phyloP scores from a whole-genome alignment of 768 basidiomycete species.

The Sporobolomyces phaffii region DNA sequence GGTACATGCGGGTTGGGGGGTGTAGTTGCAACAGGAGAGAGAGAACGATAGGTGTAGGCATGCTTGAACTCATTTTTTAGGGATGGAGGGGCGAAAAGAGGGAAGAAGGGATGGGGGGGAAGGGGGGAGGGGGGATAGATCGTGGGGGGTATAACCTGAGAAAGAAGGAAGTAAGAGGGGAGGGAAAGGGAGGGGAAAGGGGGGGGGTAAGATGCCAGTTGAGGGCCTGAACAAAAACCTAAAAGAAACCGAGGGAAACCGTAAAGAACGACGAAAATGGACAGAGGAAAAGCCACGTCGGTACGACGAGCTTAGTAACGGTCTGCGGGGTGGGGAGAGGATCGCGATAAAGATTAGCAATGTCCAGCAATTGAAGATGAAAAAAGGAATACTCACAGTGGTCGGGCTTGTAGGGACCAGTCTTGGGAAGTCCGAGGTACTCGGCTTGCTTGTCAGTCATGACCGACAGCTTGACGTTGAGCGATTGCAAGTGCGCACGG shows the following conservation, averaged over 20 bases:
- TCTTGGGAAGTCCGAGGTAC: constrained; percentile 83
- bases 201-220: constrained; percentile 3
- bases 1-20: constrained; percentile 2
- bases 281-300: background rate
- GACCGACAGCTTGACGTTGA: constrained; percentile 77
- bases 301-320: constrained; percentile 16
- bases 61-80: constrained; percentile 7
- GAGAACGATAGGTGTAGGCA: background rate
- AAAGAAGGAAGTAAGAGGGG: background rate
- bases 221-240: background rate
- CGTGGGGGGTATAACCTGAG: constrained; percentile 6
- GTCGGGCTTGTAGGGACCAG: constrained; percentile 67
- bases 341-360: background rate
- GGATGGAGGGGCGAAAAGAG: background rate
- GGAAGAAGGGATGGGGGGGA: background rate
- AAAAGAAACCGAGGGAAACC: background rate
- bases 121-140: background rate
- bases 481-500: constrained; percentile 81
- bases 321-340: background rate
- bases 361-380: background rate
- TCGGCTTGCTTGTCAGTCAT: constrained; percentile 59
- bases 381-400: constrained; percentile 49
- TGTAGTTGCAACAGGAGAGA: no score
- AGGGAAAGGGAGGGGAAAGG: background rate
- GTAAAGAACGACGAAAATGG: background rate